Percentiles rank a stretch among this genome's conserved stretches.
Conservation (phyloP, 208 protist genomes). For the Angomonas ambiguus region DNA sequence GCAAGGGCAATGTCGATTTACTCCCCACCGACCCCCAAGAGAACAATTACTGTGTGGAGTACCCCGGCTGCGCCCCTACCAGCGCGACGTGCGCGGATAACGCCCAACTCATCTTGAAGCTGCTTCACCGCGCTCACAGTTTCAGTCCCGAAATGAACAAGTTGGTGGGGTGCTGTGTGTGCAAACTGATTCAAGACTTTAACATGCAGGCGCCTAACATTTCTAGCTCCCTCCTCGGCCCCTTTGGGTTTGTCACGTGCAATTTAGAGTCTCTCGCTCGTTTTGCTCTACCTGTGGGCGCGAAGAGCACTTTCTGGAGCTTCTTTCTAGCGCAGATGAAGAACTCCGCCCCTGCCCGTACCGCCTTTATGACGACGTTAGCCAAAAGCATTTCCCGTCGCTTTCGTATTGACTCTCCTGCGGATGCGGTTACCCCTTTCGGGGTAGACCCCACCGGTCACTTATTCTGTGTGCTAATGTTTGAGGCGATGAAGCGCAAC, state of each 20-base stretch:
- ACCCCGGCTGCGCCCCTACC: constrained; percentile 67
- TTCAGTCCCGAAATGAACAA: constrained; percentile 82
- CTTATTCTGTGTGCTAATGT: constrained; percentile 83
- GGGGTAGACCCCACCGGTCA: constrained; percentile 54
- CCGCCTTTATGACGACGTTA: constrained; percentile 79
- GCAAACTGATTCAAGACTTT: constrained; percentile 88
- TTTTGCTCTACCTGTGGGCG: constrained; percentile 78
- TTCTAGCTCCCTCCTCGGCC: constrained; percentile 57
- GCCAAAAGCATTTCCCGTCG: constrained; percentile 73
- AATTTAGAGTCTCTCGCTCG: constrained; percentile 55
- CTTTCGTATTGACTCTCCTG: constrained; percentile 76
- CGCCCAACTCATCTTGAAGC: constrained; percentile 79
- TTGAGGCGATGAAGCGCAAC: constrained; percentile 87
- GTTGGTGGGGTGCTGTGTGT: constrained; percentile 85
- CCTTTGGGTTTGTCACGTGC: constrained; percentile 73
- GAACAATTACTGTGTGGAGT: constrained; percentile 83
- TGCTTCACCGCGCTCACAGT: constrained; percentile 78
- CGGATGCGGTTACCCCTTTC: constrained; percentile 47
- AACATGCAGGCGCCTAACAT: constrained; percentile 88
- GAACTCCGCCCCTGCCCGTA: constrained; percentile 72
- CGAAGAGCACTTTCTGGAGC: constrained; percentile 82
- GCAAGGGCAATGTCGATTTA: constrained; percentile 77
- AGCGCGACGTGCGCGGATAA: constrained; percentile 78
- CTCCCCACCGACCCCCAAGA: constrained; percentile 81
- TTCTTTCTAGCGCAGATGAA: constrained; percentile 87